Conservation (phyloP, 2,329 filamentous ascomycete species). For the Pseudofabraea citricarpa region DNA sequence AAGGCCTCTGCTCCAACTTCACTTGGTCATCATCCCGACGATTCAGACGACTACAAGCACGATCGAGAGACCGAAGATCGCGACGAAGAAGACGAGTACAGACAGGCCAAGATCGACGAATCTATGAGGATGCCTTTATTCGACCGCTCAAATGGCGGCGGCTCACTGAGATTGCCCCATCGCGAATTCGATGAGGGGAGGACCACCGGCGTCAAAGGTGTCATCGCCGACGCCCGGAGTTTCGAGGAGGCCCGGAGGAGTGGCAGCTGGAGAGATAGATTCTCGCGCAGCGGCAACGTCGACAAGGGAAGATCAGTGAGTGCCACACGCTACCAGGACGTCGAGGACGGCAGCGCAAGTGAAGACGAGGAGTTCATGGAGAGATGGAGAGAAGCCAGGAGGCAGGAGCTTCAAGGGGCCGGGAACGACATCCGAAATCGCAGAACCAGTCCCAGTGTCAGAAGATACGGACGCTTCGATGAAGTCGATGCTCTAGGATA, state of each 20-base stretch:
- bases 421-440: slow-evolving; percentile 54
- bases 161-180: slow-evolving; percentile 52
- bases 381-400: slow-evolving; percentile 77
- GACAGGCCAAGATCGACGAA: slow-evolving; percentile 47
- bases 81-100: slow-evolving; percentile 38
- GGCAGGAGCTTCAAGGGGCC: slow-evolving; percentile 70
- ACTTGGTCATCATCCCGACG: slow-evolving; percentile 41
- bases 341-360: slow-evolving; percentile 30
- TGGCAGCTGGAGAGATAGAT: slow-evolving; percentile 29
- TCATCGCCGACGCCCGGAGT: slow-evolving; percentile 77
- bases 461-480: slow-evolving; percentile 74
- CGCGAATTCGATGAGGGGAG: slow-evolving; percentile 60
- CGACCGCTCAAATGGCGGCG: slow-evolving; percentile 40
- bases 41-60: slow-evolving; percentile 50
- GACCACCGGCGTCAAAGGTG: slow-evolving; percentile 79
- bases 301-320: slow-evolving; percentile 13
- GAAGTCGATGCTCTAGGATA: slow-evolving; percentile 87
- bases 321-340: slow-evolving; percentile 14
- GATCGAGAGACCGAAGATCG: slow-evolving; percentile 50
- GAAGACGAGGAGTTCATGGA: slow-evolving; percentile 78
- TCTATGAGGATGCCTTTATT: slow-evolving; percentile 61
- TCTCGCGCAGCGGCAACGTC: slow-evolving; percentile 45
- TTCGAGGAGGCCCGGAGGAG: slow-evolving; percentile 62
- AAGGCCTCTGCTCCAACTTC: slow-evolving; percentile 39
- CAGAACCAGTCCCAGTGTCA: slow-evolving; percentile 70